phyloP scores from a whole-genome alignment of 2,329 filamentous ascomycete species.

The Fusarium cyanostomum region DNA sequence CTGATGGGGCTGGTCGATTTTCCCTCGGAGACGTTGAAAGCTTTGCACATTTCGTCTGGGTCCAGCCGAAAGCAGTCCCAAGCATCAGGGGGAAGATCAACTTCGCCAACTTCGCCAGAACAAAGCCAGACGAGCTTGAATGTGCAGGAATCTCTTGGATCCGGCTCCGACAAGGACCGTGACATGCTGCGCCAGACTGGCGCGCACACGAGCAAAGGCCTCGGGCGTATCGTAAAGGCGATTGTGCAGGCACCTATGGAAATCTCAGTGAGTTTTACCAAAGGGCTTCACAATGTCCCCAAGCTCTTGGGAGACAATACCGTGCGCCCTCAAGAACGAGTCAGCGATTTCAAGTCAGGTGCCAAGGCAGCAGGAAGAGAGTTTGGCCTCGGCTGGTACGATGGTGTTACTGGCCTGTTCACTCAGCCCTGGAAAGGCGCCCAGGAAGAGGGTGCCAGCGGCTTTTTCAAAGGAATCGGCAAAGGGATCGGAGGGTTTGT shows the following conservation, averaged over 20 bases:
- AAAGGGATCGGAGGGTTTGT: neutral
- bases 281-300: conserved; percentile 86
- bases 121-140: neutral
- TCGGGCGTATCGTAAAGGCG: conserved; percentile 75
- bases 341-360: conserved; percentile 78
- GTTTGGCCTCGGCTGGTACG: conserved; percentile 78
- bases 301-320: conserved; percentile 84
- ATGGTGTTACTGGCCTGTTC: conserved; percentile 80
- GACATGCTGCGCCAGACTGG: conserved; percentile 6
- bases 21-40: conserved; percentile 11
- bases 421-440: conserved; percentile 68
- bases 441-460: neutral
- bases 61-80: neutral
- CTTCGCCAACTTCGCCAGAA: neutral
- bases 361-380: conserved; percentile 79
- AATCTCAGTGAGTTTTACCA: conserved; percentile 77
- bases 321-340: conserved; percentile 76
- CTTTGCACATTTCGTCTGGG: neutral
- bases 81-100: neutral
- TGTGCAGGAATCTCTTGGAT: neutral
- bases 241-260: conserved; percentile 82
- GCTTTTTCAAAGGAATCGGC: neutral
- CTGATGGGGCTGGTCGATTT: conserved; percentile 12
- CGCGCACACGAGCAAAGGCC: conserved; percentile 65
- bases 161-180: neutral